Evolutionary conservation across 768 basidiomycete species (phyloP).

Genomic region (Chalciporus sphaerocephalus): DNA sequence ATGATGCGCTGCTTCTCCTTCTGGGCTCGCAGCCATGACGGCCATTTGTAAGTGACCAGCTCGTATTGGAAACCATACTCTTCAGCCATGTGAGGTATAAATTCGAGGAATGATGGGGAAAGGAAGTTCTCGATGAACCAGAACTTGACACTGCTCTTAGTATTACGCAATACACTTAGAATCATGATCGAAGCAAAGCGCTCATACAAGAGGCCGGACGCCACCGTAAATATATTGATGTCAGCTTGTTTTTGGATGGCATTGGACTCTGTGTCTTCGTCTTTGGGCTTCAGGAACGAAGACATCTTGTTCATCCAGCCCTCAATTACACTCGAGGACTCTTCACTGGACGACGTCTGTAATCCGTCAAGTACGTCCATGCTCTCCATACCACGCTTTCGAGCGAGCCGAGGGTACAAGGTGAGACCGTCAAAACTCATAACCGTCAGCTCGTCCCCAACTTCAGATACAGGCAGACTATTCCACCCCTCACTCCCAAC

Average conservation of each 20-base stretch:
- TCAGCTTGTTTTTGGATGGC: conserved; percentile 52
- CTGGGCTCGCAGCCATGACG: conserved; percentile 94
- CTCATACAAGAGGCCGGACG: conserved; percentile 95
- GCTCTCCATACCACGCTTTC: conserved; percentile 71
- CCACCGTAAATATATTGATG: conserved; percentile 98
- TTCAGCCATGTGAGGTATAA: conserved; percentile 87
- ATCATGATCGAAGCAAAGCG: conserved; percentile 99
- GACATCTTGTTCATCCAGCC: conserved; percentile 46
- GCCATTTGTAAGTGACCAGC: conserved; percentile 98
- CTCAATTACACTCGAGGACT: conserved; percentile 41
- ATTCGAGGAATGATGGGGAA: conserved; percentile 94
- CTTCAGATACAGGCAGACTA: conserved; percentile 62
- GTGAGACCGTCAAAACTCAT: conserved; percentile 90
- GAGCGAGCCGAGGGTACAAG: conserved; percentile 72
- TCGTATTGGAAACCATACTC: conserved; percentile 96
- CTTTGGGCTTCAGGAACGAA: conserved; percentile 39
- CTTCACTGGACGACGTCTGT: conserved; percentile 28
- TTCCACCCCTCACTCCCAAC: conserved; percentile 89
- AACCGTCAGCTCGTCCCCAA: conserved; percentile 72
- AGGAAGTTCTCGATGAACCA: conserved; percentile 99
- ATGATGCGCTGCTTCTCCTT: conserved; percentile 98
- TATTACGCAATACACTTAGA: conserved; percentile 90
- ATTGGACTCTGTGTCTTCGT: conserved; percentile 16
- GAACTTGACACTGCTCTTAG: conserved; percentile 93
- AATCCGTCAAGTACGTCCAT: conserved; percentile 71